Percentiles rank a stretch among this genome's conserved stretches.
These are phyloP conservation scores for Bipolaris bicolor DNA, from an alignment of 2,329 filamentous ascomycete species.

Conservation along the genomic window DNA sequence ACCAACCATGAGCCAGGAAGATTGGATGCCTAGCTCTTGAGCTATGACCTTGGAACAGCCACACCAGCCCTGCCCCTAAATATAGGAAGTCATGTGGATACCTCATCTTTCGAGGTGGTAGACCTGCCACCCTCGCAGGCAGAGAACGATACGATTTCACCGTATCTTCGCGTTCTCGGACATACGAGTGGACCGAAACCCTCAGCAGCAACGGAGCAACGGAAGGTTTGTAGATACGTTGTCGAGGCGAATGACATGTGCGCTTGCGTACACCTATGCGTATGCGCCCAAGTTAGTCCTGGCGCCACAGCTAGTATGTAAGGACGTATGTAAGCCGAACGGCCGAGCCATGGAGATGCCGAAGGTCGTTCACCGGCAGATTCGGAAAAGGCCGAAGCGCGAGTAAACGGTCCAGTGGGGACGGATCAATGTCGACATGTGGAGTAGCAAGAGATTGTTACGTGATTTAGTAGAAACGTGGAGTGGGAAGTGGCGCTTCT, in stretches of 20 bases:
- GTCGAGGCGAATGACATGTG: constrained; percentile 5
- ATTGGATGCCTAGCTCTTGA: constrained; percentile 17
- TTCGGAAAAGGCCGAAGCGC: constrained; percentile 17
- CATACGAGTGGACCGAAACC: neutral
- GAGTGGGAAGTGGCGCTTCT: constrained; percentile 27
- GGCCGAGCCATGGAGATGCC: constrained; percentile 21
- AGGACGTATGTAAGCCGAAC: neutral
- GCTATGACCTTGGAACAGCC: constrained; percentile 4
- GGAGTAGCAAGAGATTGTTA: constrained; percentile 11
- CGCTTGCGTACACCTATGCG: neutral
- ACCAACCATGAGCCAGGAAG: constrained; percentile 11
- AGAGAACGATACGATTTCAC: constrained; percentile 6
- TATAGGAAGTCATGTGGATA: constrained; percentile 6
- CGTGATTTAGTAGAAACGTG: constrained; percentile 7
- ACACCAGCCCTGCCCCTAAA: constrained; percentile 2
- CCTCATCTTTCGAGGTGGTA: constrained; percentile 2
- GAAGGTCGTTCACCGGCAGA: constrained; percentile 17
- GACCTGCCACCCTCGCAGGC: constrained; percentile 5
- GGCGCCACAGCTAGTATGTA: neutral
- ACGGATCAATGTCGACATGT: constrained; percentile 8
- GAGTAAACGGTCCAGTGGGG: constrained; percentile 12
- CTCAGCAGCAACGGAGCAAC: constrained; percentile 12
- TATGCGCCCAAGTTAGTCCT: constrained; percentile 1
- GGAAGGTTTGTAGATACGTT: constrained; percentile 4
- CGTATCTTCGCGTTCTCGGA: constrained; percentile 10